Percentiles rank a stretch among this genome's conserved stretches.
Evolutionary conservation across 1,284 basidiomycete species (phyloP).

Genomic region (Trametes hirsuta): DNA sequence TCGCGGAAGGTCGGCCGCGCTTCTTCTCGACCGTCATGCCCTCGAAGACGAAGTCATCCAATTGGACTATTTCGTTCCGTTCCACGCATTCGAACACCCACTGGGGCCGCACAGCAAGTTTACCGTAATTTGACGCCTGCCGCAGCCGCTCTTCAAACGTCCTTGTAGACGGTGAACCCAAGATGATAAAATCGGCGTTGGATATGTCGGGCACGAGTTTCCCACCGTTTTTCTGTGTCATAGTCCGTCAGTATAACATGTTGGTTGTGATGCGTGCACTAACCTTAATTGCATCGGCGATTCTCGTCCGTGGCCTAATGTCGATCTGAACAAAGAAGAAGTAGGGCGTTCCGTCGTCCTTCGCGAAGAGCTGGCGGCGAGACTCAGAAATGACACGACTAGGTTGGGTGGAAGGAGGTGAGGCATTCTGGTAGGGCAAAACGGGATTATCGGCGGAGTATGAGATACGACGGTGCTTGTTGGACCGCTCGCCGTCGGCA

Average conservation of each 20-base stretch:
- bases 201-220: constrained; percentile 51
- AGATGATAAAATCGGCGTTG: constrained; percentile 60
- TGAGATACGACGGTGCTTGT: constrained; percentile 10
- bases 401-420: constrained; percentile 8
- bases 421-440: constrained; percentile 4
- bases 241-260: not conserved
- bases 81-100: constrained; percentile 62
- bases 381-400: not conserved
- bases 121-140: constrained; percentile 38
- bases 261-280: not conserved
- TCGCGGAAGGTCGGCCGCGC: constrained; percentile 21
- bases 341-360: constrained; percentile 20
- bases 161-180: constrained; percentile 49
- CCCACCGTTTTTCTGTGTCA: constrained; percentile 62
- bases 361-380: constrained; percentile 19
- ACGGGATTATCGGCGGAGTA: constrained; percentile 4
- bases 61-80: constrained; percentile 47
- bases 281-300: constrained; percentile 31
- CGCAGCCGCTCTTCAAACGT: constrained; percentile 51
- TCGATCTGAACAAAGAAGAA: constrained; percentile 34
- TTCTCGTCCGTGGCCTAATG: constrained; percentile 26
- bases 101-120: constrained; percentile 48
- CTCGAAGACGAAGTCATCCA: constrained; percentile 40
- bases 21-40: constrained; percentile 21
- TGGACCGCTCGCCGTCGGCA: constrained; percentile 1